Base-by-base conservation (phyloP, 345 rosid genomes). In the Rubroshorea leprosula region DNA sequence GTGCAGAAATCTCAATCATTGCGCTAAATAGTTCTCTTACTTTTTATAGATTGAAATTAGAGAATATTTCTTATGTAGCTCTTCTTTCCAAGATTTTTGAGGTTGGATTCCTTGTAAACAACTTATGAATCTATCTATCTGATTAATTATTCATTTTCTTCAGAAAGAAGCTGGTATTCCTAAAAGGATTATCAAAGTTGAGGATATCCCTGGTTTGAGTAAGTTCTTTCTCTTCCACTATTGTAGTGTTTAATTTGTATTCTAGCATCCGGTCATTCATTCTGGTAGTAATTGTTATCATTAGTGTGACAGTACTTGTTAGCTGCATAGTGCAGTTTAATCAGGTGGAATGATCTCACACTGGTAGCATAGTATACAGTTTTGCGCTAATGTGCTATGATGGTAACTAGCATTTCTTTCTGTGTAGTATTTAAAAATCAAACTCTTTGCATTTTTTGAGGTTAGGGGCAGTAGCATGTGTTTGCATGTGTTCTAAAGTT, bases 101-200 rank as follows among this genome's bases (percentile, higher is more conserved):
- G n/a, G n/a, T n/a, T n/a, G n/a, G 51, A 21, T 19, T 46, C 29
- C 21, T 31, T 45, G 51, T 41, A 21, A 51, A 21, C 18, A 12
- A 23, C 18, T 17, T 51, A 18, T 51, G 44, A 47, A 43, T 31
- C 13, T 55, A 18, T 23, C 16, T 10, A 48, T 68, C 59, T 69
- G 57, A 76, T 58, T 20, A 16, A 23, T 22, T 51, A 25, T 49
- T 54, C 47, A 16, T 76, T 70, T 35, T 60, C 35, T 67, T 53
- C 90, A 94, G 97, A 87, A 79, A 66, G 97, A 94, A 74, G 90
- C 84, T 48, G 97, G 89, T 24, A 65, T 88, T 72, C 95, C 97
- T 60, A 78, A 77, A 68, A 84, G 68, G 60, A 72, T 73, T 1
- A 19, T 87, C 70, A 87, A 88, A 78, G 86, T 84, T 26, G 97